Evolutionary conservation across 306 rosid species (phyloP).

Genomic region (Geum urbanum): DNA sequence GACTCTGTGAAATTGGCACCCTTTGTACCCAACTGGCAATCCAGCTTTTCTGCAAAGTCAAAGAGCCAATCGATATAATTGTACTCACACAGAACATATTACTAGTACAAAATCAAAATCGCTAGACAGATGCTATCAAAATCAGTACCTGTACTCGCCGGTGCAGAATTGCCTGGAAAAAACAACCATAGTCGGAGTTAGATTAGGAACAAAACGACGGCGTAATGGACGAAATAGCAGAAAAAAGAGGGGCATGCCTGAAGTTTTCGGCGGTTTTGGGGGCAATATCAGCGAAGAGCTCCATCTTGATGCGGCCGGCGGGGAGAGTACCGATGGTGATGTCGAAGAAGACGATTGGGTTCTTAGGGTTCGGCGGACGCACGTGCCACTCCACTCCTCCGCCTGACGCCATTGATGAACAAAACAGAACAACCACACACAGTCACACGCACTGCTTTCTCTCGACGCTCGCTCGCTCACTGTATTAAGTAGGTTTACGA

Average conservation of each 20-base stretch:
- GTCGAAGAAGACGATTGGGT: constrained; percentile 94
- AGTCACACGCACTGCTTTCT: no score
- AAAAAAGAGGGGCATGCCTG: constrained; percentile 36
- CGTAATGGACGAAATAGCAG: not conserved
- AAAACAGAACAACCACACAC: no score
- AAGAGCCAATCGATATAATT: not conserved
- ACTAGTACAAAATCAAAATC: not conserved
- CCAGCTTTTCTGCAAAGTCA: constrained; percentile 73
- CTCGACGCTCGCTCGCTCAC: no score
- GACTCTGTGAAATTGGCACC: constrained; percentile 92
- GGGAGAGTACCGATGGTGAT: constrained; percentile 95
- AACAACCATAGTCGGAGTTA: not conserved
- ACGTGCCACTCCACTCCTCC: constrained; percentile 90
- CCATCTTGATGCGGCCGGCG: constrained; percentile 98
- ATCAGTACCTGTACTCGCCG: constrained; percentile 71
- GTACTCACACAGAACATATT: not conserved
- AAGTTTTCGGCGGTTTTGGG: constrained; percentile 92
- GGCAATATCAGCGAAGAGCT: constrained; percentile 91
- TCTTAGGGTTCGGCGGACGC: constrained; percentile 95
- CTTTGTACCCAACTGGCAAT: constrained; percentile 88
- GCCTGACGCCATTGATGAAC: constrained; percentile 44
- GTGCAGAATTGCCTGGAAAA: constrained; percentile 90
- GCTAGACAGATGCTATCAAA: not conserved
- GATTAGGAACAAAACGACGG: constrained; percentile 14
- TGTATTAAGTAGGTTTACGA: no score